A percentile compares a stretch with the other conserved stretches of the same genome.
These are phyloP conservation scores for Puccinia sorghi DNA, from an alignment of 1,284 basidiomycete genomes.

Conservation along the genomic window DNA sequence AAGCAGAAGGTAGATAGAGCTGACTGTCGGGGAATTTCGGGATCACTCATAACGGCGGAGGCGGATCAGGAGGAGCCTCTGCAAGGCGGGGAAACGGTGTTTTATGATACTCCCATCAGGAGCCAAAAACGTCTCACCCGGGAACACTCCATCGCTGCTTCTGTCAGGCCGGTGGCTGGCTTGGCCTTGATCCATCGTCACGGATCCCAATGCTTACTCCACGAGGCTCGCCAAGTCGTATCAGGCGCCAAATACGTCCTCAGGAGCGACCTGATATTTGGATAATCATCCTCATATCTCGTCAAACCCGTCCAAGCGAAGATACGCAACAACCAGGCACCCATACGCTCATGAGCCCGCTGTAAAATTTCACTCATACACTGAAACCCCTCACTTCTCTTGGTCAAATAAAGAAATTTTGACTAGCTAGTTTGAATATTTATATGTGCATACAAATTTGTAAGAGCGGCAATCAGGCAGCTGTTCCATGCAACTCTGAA, in stretches of 20 bases:
- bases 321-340: too few species aligned
- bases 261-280: slow-evolving; percentile 25
- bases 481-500: too few species aligned
- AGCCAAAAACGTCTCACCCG: neutral
- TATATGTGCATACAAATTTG: too few species aligned
- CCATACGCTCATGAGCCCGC: neutral
- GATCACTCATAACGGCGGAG: neutral
- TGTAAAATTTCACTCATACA: neutral
- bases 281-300: slow-evolving; percentile 6
- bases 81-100: neutral
- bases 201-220: slow-evolving; percentile 27
- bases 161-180: slow-evolving; percentile 11
- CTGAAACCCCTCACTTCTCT: neutral
- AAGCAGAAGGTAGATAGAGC: neutral
- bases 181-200: slow-evolving; percentile 33
- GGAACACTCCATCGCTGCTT: slow-evolving; percentile 10
- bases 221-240: slow-evolving; percentile 7
- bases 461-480: too few species aligned
- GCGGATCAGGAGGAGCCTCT: neutral
- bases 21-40: too few species aligned
- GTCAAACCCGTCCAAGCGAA: neutral
- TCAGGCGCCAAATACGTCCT: slow-evolving; percentile 22
- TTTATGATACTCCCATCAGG: slow-evolving; percentile 6
- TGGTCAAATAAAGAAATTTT: too few species aligned
- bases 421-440: too few species aligned